A percentile compares a stretch with the other conserved stretches of the same genome.
These are phyloP conservation scores for Linderniella brevidens DNA, from an alignment of 257 asterid species.

Conservation along the genomic window DNA sequence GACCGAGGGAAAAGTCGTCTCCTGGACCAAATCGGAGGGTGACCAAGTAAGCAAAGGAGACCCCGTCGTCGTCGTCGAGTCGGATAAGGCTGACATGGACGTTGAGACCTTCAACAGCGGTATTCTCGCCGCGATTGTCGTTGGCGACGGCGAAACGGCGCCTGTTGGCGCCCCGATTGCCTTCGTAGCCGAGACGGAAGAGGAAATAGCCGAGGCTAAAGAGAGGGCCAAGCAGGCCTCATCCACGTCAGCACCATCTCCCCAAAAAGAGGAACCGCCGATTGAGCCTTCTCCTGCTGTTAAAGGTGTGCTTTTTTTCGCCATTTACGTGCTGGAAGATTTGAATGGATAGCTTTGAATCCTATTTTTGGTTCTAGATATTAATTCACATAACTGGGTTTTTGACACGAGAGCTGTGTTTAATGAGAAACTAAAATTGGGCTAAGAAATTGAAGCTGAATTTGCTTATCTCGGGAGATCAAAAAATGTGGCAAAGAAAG, in stretches of 20 bases:
- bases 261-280: conserved; percentile 11
- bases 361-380: no score
- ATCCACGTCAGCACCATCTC: conserved; percentile 3
- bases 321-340: no score
- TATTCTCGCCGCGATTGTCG: conserved; percentile 52
- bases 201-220: conserved; percentile 41
- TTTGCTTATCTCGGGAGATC: no score
- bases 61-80: conserved; percentile 64
- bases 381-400: no score
- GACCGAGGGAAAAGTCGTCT: conserved; percentile 69
- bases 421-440: no score
- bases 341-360: no score
- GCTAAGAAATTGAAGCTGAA: no score
- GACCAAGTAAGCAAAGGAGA: conserved; percentile 51
- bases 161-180: conserved; percentile 60
- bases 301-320: not conserved
- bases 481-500: no score
- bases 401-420: no score
- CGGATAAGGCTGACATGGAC: conserved; percentile 77
- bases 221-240: conserved; percentile 32
- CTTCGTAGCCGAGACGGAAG: conserved; percentile 54
- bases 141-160: conserved; percentile 55
- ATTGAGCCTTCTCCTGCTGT: conserved; percentile 17
- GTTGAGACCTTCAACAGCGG: conserved; percentile 73
- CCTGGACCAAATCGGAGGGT: conserved; percentile 67